phyloP scores from a whole-genome alignment of 2,329 filamentous ascomycete genomes.

The Curvularia sp. region DNA sequence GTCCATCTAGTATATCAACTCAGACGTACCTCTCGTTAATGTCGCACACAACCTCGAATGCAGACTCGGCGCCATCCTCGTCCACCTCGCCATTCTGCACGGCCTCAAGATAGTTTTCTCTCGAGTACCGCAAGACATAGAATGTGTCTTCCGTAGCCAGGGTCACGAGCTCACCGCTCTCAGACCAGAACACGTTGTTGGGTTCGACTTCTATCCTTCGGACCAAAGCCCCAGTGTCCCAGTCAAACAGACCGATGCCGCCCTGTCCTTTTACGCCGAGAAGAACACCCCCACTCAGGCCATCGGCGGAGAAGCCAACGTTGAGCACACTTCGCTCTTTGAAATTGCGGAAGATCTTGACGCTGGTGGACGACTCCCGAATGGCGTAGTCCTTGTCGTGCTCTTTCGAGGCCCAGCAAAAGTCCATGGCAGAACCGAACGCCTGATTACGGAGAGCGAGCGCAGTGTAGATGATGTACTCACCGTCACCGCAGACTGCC shows the following conservation, averaged over 20 bases:
- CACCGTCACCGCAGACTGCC: constrained; percentile 90
- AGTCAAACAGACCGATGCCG: constrained; percentile 95
- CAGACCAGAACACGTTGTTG: constrained; percentile 88
- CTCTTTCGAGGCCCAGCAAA: constrained; percentile 95
- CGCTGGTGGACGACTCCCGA: constrained; percentile 88
- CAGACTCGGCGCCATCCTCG: constrained; percentile 90
- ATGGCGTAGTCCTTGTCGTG: constrained; percentile 99
- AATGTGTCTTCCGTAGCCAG: constrained; percentile 95
- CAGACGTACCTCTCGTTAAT: constrained; percentile 80
- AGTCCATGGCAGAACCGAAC: constrained; percentile 93
- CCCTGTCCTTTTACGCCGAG: constrained; percentile 95
- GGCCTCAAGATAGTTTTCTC: constrained; percentile 86
- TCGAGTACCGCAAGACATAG: constrained; percentile 90
- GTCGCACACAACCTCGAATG: constrained; percentile 95
- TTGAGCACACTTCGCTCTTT: constrained; percentile 92
- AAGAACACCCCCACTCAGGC: constrained; percentile 84
- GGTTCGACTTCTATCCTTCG: constrained; percentile 86
- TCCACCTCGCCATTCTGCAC: constrained; percentile 83
- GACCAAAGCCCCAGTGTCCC: constrained; percentile 87
- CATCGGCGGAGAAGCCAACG: constrained; percentile 94
- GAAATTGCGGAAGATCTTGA: constrained; percentile 98
- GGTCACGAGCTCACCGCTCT: constrained; percentile 90
- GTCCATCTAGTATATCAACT: constrained; percentile 20
- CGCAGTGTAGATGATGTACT: constrained; percentile 99
- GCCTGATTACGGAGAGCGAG: constrained; percentile 97